A percentile compares a stretch with the other conserved stretches of the same genome.
These are phyloP conservation scores for Erodium maritimum DNA, from an alignment of 345 rosid genomes.

Conservation along the genomic window DNA sequence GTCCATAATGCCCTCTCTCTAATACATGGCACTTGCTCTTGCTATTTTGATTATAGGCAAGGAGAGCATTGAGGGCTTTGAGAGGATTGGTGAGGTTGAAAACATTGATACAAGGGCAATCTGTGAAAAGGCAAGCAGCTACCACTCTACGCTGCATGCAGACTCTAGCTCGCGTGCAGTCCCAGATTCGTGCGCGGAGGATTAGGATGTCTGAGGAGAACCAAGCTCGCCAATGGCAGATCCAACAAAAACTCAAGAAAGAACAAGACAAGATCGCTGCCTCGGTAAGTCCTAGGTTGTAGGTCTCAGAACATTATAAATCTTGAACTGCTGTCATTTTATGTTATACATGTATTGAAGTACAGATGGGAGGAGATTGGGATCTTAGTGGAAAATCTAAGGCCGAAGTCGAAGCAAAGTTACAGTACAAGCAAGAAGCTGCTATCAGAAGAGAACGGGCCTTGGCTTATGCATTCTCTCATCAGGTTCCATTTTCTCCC, in stretches of 20 bases:
- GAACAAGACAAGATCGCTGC: conserved; percentile 39
- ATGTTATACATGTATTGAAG: too few relatives aligned
- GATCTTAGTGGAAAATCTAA: conserved; percentile 50
- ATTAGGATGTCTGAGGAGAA: conserved; percentile 70
- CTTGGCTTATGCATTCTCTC: conserved; percentile 73
- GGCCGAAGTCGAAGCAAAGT: conserved; percentile 61
- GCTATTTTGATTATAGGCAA: conserved; percentile 40
- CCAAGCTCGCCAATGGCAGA: conserved; percentile 45
- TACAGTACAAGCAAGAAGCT: conserved; percentile 55
- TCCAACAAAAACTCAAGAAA: conserved; percentile 49
- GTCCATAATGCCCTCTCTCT: too few relatives aligned
- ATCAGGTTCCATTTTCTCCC: conserved; percentile 48
- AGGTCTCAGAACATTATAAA: background rate
- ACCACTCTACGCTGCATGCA: conserved; percentile 85
- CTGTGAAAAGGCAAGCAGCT: conserved; percentile 72
- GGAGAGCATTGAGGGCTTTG: conserved; percentile 77
- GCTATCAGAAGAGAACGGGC: conserved; percentile 86
- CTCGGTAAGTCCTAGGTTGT: conserved; percentile 7
- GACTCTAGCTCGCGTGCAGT: conserved; percentile 66
- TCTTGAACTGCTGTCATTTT: background rate
- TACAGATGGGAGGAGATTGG: conserved; percentile 58
- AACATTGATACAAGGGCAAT: conserved; percentile 51
- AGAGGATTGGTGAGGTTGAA: conserved; percentile 81
- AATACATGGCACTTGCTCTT: too few relatives aligned
- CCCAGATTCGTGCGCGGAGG: conserved; percentile 68